These are phyloP conservation scores for Boletellus sp. DNA, from an alignment of 1,284 basidiomycete genomes.

Conservation along the genomic window DNA sequence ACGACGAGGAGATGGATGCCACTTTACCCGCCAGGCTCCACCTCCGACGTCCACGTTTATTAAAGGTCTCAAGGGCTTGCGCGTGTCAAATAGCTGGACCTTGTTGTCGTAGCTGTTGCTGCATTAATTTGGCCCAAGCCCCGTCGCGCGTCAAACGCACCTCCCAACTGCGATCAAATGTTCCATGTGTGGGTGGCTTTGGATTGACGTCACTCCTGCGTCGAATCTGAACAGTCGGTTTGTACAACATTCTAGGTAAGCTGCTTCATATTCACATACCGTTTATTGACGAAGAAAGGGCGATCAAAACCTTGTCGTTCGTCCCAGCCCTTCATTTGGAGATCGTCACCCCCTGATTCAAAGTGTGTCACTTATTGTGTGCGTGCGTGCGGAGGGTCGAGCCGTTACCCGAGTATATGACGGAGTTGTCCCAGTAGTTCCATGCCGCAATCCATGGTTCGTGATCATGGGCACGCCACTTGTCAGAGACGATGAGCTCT, in stretches of 20 bases:
- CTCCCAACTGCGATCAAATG: conserved; percentile 90
- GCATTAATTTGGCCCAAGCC: background rate
- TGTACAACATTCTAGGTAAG: conserved; percentile 1
- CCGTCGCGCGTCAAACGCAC: conserved; percentile 37
- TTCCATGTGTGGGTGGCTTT: conserved; percentile 77
- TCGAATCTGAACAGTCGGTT: conserved; percentile 53
- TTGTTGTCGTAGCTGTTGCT: conserved; percentile 76
- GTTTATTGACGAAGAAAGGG: conserved; percentile 73
- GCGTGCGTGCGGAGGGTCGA: background rate
- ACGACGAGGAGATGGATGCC: conserved; percentile 74
- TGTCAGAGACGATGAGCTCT: conserved; percentile 43
- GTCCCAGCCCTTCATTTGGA: conserved; percentile 91
- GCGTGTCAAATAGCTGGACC: conserved; percentile 82
- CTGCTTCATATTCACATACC: conserved; percentile 41
- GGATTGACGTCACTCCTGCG: conserved; percentile 90
- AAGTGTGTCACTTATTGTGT: background rate
- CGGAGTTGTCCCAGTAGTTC: conserved; percentile 77
- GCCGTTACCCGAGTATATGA: conserved; percentile 78
- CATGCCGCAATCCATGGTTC: conserved; percentile 95
- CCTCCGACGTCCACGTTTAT: conserved; percentile 74
- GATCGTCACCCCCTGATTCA: conserved; percentile 84
- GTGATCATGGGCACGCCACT: conserved; percentile 89
- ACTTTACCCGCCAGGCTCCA: conserved; percentile 94
- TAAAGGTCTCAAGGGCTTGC: conserved; percentile 64
- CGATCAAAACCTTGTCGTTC: conserved; percentile 58